These are phyloP conservation scores for Striga hermonthica DNA, from an alignment of 305 asterid species.

Conservation along the genomic window DNA sequence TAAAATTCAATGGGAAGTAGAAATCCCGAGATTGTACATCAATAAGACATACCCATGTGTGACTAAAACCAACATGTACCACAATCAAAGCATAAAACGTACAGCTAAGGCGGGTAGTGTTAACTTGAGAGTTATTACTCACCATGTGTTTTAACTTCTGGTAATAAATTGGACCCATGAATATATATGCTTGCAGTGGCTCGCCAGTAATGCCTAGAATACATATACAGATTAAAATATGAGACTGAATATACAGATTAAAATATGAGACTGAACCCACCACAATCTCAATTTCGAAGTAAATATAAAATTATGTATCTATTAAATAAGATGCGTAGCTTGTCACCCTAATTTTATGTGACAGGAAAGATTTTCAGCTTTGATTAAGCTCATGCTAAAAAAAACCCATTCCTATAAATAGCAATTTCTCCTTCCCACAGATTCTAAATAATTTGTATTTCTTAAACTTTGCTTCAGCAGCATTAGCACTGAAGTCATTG, in stretches of 20 bases:
- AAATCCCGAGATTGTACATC: not conserved
- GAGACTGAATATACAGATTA: constrained; percentile 3
- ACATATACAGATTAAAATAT: constrained; percentile 25
- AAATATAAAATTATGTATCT: not conserved
- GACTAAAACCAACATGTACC: no score
- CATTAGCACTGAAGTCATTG: not conserved
- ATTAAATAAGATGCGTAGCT: constrained; percentile 11
- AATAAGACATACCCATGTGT: no score
- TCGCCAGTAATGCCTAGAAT: constrained; percentile 81
- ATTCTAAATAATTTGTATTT: not conserved
- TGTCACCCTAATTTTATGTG: constrained; percentile 3
- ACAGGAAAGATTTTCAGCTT: not conserved
- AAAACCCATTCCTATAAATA: not conserved
- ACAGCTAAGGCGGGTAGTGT: no score
- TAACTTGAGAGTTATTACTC: constrained; percentile 23
- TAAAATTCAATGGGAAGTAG: constrained; percentile 30
- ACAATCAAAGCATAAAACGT: no score
- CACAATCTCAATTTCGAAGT: constrained; percentile 7
- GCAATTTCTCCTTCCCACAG: constrained; percentile 11
- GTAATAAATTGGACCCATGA: constrained; percentile 99
- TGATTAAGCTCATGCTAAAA: constrained; percentile 10
- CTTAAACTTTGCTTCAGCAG: not conserved
- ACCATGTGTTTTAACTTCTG: constrained; percentile 99
- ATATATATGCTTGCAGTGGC: constrained; percentile 92
- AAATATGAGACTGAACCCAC: not conserved